A percentile compares a stretch with the other conserved stretches of the same genome.
Evolutionary conservation across 345 rosid genomes (phyloP).

Genomic region (Camelina neglecta): DNA sequence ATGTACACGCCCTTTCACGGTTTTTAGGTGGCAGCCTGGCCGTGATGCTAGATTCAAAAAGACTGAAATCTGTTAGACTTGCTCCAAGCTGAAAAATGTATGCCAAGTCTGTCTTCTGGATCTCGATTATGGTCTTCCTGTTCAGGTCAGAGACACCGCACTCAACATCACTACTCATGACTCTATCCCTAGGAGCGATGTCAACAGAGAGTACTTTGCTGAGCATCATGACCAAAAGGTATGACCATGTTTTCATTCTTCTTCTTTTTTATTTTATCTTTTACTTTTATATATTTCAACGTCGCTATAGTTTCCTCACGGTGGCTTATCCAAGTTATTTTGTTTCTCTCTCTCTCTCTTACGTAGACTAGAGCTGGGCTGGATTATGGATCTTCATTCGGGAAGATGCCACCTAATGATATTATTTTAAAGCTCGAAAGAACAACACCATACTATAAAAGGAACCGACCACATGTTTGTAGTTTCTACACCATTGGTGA

Average conservation of each 20-base stretch:
- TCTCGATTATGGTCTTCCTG: constrained; percentile 95
- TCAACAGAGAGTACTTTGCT: constrained; percentile 85
- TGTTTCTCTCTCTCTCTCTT: neutral
- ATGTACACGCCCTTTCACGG: constrained; percentile 91
- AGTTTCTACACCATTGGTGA: constrained; percentile 92
- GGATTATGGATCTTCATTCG: constrained; percentile 94
- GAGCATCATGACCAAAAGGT: constrained; percentile 94
- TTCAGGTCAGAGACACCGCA: constrained; percentile 92
- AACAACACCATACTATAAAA: constrained; percentile 87
- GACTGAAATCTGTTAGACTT: constrained; percentile 90
- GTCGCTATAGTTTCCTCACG: neutral
- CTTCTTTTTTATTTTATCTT: neutral
- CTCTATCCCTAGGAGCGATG: constrained; percentile 92
- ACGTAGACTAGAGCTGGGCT: constrained; percentile 92
- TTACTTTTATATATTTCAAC: neutral
- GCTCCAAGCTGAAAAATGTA: constrained; percentile 89
- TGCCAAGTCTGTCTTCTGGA: constrained; percentile 98
- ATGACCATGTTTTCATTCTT: constrained; percentile 22
- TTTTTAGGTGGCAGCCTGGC: constrained; percentile 87
- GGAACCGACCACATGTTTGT: constrained; percentile 94
- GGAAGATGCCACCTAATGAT: constrained; percentile 84
- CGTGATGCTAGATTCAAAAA: constrained; percentile 90
- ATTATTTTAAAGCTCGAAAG: constrained; percentile 93
- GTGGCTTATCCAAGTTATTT: constrained; percentile 8
- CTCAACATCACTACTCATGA: constrained; percentile 80